phyloP scores from a whole-genome alignment of 1,284 basidiomycete species.

The Butyriboletus appendiculatus region DNA sequence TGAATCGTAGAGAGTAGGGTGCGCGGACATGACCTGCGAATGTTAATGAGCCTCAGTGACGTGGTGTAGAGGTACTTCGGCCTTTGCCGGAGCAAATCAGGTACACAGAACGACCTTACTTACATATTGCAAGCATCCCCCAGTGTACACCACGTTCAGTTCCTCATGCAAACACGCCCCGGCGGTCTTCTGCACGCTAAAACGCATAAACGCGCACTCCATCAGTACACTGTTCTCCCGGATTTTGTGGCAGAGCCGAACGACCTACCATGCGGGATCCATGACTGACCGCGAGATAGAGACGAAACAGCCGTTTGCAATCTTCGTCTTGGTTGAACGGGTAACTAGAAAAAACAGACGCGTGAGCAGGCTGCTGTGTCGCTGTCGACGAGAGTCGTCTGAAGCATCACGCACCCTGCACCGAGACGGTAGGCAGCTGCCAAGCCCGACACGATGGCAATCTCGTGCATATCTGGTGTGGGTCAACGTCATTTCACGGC shows the following conservation, averaged over 20 bases:
- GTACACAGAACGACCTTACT: too few relatives aligned
- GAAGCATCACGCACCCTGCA: not conserved
- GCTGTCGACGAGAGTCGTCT: not conserved
- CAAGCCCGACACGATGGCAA: not conserved
- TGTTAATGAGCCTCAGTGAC: too few relatives aligned
- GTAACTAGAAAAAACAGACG: not conserved
- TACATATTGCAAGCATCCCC: too few relatives aligned
- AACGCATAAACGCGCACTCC: not conserved
- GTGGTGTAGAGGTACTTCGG: too few relatives aligned
- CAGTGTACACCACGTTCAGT: not conserved
- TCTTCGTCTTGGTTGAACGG: not conserved
- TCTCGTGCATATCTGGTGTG: slow-evolving; percentile 4
- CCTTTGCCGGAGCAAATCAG: too few relatives aligned
- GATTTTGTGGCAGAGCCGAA: not conserved
- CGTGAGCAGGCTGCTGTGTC: not conserved
- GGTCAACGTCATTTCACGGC: not conserved
- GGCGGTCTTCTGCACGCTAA: slow-evolving; percentile 1
- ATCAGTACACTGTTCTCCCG: too few relatives aligned
- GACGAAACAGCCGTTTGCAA: not conserved
- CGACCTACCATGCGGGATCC: not conserved
- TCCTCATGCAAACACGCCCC: not conserved
- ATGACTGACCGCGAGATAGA: not conserved
- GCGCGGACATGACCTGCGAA: too few relatives aligned
- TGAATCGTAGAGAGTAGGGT: too few relatives aligned
- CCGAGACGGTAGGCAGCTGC: slow-evolving; percentile 3